These are phyloP conservation scores for Ceratocystis diversiconidia DNA, from an alignment of 2,329 filamentous ascomycete genomes.

Conservation along the genomic window DNA sequence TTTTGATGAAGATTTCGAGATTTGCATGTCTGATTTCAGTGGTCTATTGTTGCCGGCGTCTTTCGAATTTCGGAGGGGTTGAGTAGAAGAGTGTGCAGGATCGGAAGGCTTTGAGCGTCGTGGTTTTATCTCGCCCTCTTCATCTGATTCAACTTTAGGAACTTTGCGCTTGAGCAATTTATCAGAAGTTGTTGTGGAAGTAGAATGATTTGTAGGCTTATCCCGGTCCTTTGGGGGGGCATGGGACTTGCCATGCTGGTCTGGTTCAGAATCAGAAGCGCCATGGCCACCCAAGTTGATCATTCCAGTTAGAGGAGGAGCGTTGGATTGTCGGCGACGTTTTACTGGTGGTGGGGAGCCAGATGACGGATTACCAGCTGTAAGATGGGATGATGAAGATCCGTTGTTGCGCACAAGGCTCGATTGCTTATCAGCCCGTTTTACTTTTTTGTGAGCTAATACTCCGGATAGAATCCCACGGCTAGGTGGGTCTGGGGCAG, in stretches of 20 bases:
- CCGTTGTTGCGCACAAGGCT: neutral
- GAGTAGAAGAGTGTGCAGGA: constrained; percentile 19
- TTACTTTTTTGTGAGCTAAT: constrained; percentile 15
- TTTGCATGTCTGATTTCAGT: constrained; percentile 2
- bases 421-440: constrained; percentile 8
- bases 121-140: constrained; percentile 40
- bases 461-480: constrained; percentile 10
- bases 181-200: neutral
- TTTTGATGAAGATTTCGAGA: neutral
- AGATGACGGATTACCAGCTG: neutral
- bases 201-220: constrained; percentile 26
- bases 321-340: constrained; percentile 13
- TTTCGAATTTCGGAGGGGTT: neutral
- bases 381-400: neutral
- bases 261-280: constrained; percentile 43
- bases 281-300: constrained; percentile 23
- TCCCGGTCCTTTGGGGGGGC: constrained; percentile 36
- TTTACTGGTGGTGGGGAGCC: constrained; percentile 15
- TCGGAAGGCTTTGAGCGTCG: constrained; percentile 33
- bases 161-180: constrained; percentile 38
- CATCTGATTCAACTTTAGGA: constrained; percentile 41
- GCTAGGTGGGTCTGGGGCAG: neutral
- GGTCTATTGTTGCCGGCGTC: constrained; percentile 12
- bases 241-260: constrained; percentile 32
- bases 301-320: neutral